These are phyloP conservation scores for Cercospora sp. DNA, from an alignment of 2,329 filamentous ascomycete genomes.

Conservation along the genomic window DNA sequence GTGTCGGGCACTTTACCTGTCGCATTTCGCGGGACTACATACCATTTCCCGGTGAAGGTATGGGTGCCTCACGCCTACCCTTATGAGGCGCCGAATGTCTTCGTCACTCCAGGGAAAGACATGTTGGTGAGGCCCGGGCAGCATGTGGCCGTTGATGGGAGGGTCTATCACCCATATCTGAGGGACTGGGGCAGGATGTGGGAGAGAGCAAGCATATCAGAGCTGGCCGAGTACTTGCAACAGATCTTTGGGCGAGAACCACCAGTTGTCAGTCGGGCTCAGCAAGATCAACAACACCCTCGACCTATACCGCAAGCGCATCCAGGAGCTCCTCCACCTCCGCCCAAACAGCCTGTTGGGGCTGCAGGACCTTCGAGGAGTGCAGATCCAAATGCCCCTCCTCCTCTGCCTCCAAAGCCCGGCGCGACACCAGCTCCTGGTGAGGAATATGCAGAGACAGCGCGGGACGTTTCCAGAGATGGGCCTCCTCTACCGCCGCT, in stretches of 20 bases:
- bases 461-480: conserved; percentile 25
- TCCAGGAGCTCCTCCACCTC: conserved; percentile 39
- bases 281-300: conserved; percentile 53
- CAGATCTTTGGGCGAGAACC: conserved; percentile 94
- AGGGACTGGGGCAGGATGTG: conserved; percentile 85
- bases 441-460: conserved; percentile 34
- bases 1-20: conserved; percentile 89
- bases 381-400: conserved; percentile 38
- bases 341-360: conserved; percentile 40
- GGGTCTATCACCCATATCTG: conserved; percentile 93
- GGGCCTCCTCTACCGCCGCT: conserved; percentile 36
- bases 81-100: conserved; percentile 78
- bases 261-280: conserved; percentile 76
- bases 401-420: conserved; percentile 60
- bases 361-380: conserved; percentile 21
- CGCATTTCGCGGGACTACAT: conserved; percentile 81
- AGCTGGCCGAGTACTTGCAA: conserved; percentile 78
- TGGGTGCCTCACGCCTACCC: conserved; percentile 95
- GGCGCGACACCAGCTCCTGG: conserved; percentile 40
- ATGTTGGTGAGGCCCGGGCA: conserved; percentile 92
- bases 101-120: conserved; percentile 81
- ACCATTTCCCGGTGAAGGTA: conserved; percentile 86
- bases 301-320: conserved; percentile 65
- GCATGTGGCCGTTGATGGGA: conserved; percentile 89
- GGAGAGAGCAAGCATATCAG: conserved; percentile 78